Base-by-base conservation (phyloP, 768 basidiomycete genomes). In the Phlebiopsis gigantea region DNA sequence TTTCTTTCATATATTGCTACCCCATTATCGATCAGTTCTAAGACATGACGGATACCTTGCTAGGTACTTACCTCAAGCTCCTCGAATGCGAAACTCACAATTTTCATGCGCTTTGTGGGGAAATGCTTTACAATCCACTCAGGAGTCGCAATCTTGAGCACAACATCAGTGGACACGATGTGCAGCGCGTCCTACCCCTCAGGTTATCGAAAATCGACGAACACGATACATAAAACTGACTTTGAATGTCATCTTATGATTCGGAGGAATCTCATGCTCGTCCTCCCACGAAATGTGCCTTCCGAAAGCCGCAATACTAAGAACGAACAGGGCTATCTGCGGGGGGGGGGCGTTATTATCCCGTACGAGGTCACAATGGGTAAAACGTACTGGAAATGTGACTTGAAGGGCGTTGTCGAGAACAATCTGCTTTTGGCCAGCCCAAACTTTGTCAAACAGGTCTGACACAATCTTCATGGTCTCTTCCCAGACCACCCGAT, bases 251-350 rank as follows among this genome's bases (percentile, higher is more conserved):
- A 66, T 57, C 24, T 46, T 19, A 45, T 62, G 59, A 1, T 61
- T 61, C 2, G 55, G 34, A 0, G 59, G 59, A 12, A 57, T 53
- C 46, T 55, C 41, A n/a, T 17, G 19, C 25, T 63, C 62, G 19
- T 60, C 61, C 19, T 51, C 47, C 80, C 79, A 83, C 1, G 77
- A 74, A 30, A 81, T 74, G 45, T 63, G 65, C 21, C 73, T 74
- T 3, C 82, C 82, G 60, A 83, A 84, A 6, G 79, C 82, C 57
- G 82, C 82, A 3, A 73, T 73, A 21, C 79, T 74, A 49, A 83
- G 80, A 41, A 82, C 76, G 48, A 79, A 78, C 3, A 83, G 73
- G 0, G 81, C 77, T 31, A 83, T 76, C 81, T 83, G n/a, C n/a
- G n/a, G n/a, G n/a, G n/a, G n/a, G n/a, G n/a, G n/a, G n/a, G n/a